Conservation (phyloP, 2,329 filamentous ascomycete species). For the Stenocarpella maydis region DNA sequence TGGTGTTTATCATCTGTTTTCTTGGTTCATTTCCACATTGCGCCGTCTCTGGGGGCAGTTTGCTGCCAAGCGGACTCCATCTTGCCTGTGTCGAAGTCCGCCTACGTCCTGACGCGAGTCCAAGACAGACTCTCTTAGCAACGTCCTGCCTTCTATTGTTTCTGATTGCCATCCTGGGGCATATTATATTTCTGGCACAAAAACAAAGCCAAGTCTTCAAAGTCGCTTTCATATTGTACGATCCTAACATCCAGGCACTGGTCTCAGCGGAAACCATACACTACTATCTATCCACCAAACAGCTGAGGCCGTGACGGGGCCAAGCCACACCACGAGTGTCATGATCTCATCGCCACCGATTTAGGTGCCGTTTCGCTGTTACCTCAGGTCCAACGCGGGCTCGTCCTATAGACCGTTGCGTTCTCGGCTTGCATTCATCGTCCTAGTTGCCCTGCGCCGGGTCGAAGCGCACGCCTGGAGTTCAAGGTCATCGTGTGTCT, state of each 20-base stretch:
- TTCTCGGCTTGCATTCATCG: background rate
- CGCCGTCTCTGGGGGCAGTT: background rate
- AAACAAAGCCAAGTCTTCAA: too few relatives aligned
- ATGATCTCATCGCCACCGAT: background rate
- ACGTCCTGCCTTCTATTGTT: background rate
- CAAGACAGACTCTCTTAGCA: background rate
- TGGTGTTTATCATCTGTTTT: too few relatives aligned
- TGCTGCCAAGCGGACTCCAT: background rate
- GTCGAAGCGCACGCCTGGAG: background rate
- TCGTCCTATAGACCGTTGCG: background rate
- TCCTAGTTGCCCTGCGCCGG: background rate
- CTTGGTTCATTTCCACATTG: background rate
- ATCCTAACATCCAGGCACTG: background rate
- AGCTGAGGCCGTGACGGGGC: background rate
- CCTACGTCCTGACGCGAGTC: background rate
- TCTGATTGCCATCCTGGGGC: background rate
- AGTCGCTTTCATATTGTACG: background rate
- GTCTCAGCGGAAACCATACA: background rate
- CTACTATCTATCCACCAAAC: background rate
- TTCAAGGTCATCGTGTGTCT: too few relatives aligned
- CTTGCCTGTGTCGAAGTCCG: background rate
- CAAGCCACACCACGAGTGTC: background rate
- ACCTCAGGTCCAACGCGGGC: background rate
- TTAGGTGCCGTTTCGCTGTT: background rate
- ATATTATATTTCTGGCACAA: background rate